phyloP scores from a whole-genome alignment of 2,329 filamentous ascomycete species.

The Venturia carpophila region DNA sequence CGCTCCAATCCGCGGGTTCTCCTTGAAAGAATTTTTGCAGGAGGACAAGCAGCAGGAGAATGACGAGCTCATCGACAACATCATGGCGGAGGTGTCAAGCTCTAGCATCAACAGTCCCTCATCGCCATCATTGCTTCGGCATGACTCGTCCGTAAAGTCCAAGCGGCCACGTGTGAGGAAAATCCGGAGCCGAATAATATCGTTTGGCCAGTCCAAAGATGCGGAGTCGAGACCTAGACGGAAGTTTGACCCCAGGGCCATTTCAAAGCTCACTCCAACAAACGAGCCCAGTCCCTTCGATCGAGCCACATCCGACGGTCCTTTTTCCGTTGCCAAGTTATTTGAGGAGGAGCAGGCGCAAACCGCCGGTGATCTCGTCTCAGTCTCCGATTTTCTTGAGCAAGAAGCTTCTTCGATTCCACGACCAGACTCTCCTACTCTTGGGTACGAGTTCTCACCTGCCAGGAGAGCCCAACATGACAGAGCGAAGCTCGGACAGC shows the following conservation, averaged over 20 bases:
- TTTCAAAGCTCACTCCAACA: background rate
- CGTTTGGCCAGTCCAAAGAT: background rate
- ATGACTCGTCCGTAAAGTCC: background rate
- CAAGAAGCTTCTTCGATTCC: background rate
- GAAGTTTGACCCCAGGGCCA: background rate
- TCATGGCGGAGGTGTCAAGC: background rate
- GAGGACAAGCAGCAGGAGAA: constrained; percentile 7
- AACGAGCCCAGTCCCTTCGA: background rate
- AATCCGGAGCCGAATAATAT: background rate
- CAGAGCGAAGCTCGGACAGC: background rate
- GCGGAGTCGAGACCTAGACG: background rate
- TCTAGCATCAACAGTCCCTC: background rate
- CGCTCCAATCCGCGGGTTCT: background rate
- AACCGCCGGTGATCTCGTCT: background rate
- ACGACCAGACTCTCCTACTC: constrained; percentile 2
- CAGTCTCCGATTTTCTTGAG: background rate
- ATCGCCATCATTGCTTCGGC: background rate
- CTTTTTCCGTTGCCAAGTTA: background rate
- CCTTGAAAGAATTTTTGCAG: background rate
- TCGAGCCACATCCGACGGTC: background rate
- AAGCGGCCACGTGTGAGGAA: background rate
- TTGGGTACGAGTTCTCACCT: background rate
- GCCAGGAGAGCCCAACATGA: background rate
- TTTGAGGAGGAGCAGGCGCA: background rate
- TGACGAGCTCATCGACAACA: constrained; percentile 7